Base-by-base conservation (phyloP, 2,329 filamentous ascomycete species). In the Lasiodiplodia gonubiensis region DNA sequence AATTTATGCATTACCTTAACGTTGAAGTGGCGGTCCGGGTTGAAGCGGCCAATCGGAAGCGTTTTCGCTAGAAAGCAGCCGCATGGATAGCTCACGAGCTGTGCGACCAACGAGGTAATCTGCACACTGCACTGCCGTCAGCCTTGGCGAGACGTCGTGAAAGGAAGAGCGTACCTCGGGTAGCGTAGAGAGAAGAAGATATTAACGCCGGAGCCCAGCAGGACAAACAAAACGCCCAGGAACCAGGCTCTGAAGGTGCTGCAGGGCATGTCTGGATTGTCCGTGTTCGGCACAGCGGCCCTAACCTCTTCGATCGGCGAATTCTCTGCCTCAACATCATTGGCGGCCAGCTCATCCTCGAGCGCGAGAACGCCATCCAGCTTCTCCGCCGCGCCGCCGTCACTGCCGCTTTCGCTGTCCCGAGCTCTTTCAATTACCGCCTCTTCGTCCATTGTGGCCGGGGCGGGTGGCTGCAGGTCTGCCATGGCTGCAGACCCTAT, bases 11-110 rank as follows among this genome's bases (percentile, higher is more conserved):
- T 12, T 35, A 64, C 89, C 76, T 91, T 91, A 74, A 89, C 83
- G 72, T 90, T 91, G 78, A 91, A 91, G 39, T 49, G 27, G 39
- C 1, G 89, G 88, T 0, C 88, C 88, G 0, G 89, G 88, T 67
- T 91, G 91, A 23, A 91, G 78, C 25, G 82, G 83, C 83, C 85
- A 89, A 27, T 66, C 23, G 72, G 79, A 6, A 83, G 88, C 83
- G 42, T 81, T 78, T 68, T 76, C 80, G 14, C 77, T 75, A 0
- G 88, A 87, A 75, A 89, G 79, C 39, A 86, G 76, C 57, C 77
- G 80, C 16, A 90, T 8, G 80, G 83, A 64, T 86, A 84, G 11
- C 89, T 89, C 27, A 90, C 77, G 0, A 88, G 87, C 83, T 87
- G 90, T 4, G 87, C 86, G 10, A 61, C 57, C 39, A 61, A 27